Percentiles rank a stretch among this genome's conserved stretches.
These are phyloP conservation scores for Ophiostoma sp. DNA, from an alignment of 2,329 filamentous ascomycete species.

Conservation along the genomic window DNA sequence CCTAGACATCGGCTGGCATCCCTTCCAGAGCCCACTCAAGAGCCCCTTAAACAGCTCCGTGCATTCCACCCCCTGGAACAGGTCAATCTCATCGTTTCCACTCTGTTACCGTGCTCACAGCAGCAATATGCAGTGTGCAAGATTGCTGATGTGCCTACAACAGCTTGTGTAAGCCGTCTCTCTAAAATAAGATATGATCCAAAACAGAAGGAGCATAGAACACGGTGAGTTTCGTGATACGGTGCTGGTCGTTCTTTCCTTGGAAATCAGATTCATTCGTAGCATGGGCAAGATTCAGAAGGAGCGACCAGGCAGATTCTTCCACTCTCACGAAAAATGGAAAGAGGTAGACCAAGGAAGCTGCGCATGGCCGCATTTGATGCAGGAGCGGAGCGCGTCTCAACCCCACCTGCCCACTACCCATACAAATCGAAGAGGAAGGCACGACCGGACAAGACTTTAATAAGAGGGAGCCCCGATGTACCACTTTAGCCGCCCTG, in stretches of 20 bases:
- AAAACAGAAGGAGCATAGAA: neutral
- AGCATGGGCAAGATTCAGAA: neutral
- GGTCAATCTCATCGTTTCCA: slow-evolving; percentile 4
- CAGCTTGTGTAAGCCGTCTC: neutral
- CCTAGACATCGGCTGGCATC: slow-evolving; percentile 4
- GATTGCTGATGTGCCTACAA: neutral
- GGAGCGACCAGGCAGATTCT: neutral
- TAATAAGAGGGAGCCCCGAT: slow-evolving; percentile 8
- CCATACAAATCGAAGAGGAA: slow-evolving; percentile 15
- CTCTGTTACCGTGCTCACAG: slow-evolving; percentile 3
- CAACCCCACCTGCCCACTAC: slow-evolving; percentile 20
- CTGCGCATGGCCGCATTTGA: slow-evolving; percentile 16
- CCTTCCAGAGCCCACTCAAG: slow-evolving; percentile 10
- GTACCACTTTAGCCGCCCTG: slow-evolving; percentile 22
- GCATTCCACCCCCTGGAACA: slow-evolving; percentile 10
- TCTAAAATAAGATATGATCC: neutral
- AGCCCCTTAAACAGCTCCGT: neutral
- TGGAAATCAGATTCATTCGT: neutral
- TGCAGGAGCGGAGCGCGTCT: slow-evolving; percentile 25
- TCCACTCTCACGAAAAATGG: neutral
- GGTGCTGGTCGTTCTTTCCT: slow-evolving; percentile 2
- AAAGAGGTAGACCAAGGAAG: slow-evolving; percentile 17
- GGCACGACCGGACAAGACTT: neutral
- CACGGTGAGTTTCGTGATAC: neutral
- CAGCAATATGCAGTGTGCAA: neutral